Conservation (phyloP, 257 asterid species). For the Solanum paucissectum region DNA sequence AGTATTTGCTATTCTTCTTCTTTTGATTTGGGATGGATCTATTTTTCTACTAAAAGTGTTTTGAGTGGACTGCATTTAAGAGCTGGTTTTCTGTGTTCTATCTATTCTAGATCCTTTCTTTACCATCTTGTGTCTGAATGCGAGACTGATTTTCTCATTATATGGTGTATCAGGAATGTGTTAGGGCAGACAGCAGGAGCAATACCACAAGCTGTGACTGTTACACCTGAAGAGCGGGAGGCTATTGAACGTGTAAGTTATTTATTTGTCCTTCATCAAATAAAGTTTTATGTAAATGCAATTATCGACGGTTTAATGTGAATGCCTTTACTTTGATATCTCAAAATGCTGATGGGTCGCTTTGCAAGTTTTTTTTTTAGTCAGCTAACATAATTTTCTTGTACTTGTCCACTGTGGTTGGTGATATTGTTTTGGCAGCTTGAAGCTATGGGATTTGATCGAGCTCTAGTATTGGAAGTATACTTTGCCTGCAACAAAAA, state of each 20-base stretch:
- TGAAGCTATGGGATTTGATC: slow-evolving; percentile 86
- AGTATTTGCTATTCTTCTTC: not conserved
- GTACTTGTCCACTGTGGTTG: not conserved
- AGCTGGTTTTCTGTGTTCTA: not conserved
- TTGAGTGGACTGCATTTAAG: not conserved
- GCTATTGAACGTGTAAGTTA: slow-evolving; percentile 78
- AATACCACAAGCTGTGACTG: slow-evolving; percentile 77
- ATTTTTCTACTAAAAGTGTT: not conserved
- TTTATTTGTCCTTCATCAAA: not conserved
- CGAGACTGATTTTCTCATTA: not conserved
- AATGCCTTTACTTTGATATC: not conserved
- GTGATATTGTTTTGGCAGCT: slow-evolving; percentile 46
- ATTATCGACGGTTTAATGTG: not conserved
- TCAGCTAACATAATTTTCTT: not conserved
- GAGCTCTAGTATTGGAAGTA: slow-evolving; percentile 74
- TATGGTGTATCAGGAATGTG: slow-evolving; percentile 35
- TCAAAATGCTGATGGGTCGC: not conserved
- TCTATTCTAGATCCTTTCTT: not conserved
- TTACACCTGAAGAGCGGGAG: slow-evolving; percentile 85
- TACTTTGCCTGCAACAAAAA: slow-evolving; percentile 91
- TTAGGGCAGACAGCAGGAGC: slow-evolving; percentile 68
- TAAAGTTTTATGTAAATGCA: not conserved
- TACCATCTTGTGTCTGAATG: not conserved
- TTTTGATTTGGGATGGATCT: not conserved
- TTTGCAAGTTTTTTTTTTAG: not conserved